Evolutionary conservation across 169 alveolate species (phyloP).

Genomic region (Eimeria maxima): DNA sequence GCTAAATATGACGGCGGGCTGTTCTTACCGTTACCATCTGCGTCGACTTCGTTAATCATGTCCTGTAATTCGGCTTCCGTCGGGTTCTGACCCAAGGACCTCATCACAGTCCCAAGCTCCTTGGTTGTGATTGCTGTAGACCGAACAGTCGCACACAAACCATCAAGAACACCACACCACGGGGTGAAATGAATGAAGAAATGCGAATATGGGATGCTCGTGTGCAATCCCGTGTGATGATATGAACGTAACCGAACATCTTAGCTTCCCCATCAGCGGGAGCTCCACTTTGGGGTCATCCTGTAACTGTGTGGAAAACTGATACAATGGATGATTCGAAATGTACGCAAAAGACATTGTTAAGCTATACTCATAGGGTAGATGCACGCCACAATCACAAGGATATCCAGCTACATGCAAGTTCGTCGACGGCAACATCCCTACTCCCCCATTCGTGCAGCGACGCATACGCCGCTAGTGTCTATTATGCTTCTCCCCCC

Average conservation of each 20-base stretch:
- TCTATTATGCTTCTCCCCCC: background rate
- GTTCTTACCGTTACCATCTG: constrained; percentile 95
- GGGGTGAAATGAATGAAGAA: background rate
- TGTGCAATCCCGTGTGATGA: background rate
- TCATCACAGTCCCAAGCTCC: constrained; percentile 98
- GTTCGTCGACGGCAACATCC: background rate
- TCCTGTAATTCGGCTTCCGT: constrained; percentile 98
- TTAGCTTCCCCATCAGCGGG: background rate
- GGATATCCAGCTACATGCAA: background rate
- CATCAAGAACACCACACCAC: background rate
- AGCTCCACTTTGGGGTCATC: background rate
- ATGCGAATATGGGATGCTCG: background rate
- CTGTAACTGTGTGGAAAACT: background rate
- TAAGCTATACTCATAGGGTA: background rate
- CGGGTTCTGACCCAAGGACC: constrained; percentile 97
- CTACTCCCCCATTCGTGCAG: background rate
- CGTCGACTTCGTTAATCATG: constrained; percentile 97
- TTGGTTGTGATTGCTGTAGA: constrained; percentile 95
- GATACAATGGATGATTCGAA: background rate
- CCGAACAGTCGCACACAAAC: background rate
- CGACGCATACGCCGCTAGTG: constrained; percentile 3
- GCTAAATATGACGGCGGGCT: background rate
- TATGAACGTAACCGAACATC: background rate
- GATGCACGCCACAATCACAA: background rate
- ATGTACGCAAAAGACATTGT: background rate